A percentile compares a stretch with the other conserved stretches of the same genome.
phyloP scores from a whole-genome alignment of 768 basidiomycete genomes.

The Kwoniella mangroviensis region DNA sequence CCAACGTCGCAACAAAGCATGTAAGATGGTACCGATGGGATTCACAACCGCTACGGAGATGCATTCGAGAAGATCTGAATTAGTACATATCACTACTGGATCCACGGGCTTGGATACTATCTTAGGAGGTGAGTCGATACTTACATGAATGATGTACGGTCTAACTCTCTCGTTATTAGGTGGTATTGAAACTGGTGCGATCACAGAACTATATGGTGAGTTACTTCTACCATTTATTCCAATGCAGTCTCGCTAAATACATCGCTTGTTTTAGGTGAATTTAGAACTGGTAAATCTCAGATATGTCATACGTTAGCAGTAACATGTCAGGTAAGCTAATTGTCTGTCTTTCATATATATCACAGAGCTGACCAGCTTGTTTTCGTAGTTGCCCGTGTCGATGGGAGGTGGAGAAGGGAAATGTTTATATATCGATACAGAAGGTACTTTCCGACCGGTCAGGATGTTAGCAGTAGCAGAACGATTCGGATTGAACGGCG shows the following conservation, averaged over 20 bases:
- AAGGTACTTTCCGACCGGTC: conserved; percentile 97
- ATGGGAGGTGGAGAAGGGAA: conserved; percentile 99
- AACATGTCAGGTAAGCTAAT: conserved; percentile 73
- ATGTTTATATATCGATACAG: conserved; percentile 98
- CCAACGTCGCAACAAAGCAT: conserved; percentile 63
- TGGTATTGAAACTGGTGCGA: conserved; percentile 96
- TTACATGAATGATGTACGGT: neutral
- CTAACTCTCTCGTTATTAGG: conserved; percentile 53
- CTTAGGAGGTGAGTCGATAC: conserved; percentile 64
- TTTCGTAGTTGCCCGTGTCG: conserved; percentile 72
- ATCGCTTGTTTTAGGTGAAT: conserved; percentile 67
- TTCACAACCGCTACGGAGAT: conserved; percentile 99
- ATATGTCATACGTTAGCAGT: conserved; percentile 97
- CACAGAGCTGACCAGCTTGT: neutral
- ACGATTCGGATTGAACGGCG: conserved; percentile 93
- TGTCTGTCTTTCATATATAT: neutral
- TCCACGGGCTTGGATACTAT: conserved; percentile 94
- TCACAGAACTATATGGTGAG: conserved; percentile 87
- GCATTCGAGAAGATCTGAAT: conserved; percentile 89
- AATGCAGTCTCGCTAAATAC: too few relatives aligned
- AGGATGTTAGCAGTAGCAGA: conserved; percentile 93
- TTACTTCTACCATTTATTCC: neutral
- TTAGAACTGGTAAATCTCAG: conserved; percentile 97
- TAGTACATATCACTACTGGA: conserved; percentile 95
- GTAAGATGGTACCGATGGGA: conserved; percentile 94